Evolutionary conservation across 345 rosid genomes (phyloP).

Genomic region (Eucalyptus caleyi): DNA sequence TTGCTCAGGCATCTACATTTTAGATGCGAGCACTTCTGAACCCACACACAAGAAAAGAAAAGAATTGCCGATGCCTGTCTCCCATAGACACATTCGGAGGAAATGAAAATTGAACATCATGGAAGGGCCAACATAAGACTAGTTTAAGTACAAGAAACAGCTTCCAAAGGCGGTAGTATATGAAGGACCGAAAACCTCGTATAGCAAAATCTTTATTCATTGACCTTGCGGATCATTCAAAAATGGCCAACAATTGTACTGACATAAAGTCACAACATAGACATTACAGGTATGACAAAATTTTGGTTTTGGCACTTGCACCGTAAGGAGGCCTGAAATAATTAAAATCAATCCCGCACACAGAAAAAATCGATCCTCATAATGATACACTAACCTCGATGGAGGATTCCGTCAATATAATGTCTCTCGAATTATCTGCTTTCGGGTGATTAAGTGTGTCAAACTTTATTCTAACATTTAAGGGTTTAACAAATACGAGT

Average conservation of each 20-base stretch:
- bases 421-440: slow-evolving; percentile 47
- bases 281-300: neutral
- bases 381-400: slow-evolving; percentile 28
- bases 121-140: neutral
- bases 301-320: neutral
- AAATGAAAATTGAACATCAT: neutral
- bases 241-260: neutral
- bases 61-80: neutral
- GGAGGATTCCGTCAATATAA: slow-evolving; percentile 45
- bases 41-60: neutral
- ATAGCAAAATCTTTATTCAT: neutral
- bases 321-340: neutral
- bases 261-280: neutral
- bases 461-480: slow-evolving; percentile 57
- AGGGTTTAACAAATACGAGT: slow-evolving; percentile 48
- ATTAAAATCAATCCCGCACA: neutral
- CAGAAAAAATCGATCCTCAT: neutral
- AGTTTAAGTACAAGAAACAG: neutral
- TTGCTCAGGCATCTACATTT: neutral
- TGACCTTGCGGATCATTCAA: neutral
- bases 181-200: neutral
- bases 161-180: neutral
- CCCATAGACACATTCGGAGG: neutral
- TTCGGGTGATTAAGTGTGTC: slow-evolving; percentile 52
- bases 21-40: neutral